Conservation (phyloP, 2,329 filamentous ascomycete genomes). For the Byssothecium circinans region DNA sequence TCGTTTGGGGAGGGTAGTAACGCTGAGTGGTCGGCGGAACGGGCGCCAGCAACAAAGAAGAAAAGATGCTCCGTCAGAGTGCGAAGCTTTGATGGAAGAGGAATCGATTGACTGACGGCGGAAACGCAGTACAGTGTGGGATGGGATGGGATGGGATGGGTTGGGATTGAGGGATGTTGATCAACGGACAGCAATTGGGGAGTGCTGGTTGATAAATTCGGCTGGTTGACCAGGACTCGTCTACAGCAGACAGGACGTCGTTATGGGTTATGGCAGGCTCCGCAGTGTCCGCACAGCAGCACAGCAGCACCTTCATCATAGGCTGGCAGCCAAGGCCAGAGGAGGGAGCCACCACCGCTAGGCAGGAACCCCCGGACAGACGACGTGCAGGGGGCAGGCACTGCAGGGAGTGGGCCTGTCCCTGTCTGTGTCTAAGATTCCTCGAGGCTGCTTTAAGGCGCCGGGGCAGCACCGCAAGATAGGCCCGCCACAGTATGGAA, state of each 20-base stretch:
- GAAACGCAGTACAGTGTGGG: conserved; percentile 18
- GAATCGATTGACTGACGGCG: conserved; percentile 34
- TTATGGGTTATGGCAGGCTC: conserved; percentile 35
- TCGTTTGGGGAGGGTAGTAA: conserved; percentile 9
- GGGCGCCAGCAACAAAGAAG: conserved; percentile 38
- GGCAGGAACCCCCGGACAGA: conserved; percentile 31
- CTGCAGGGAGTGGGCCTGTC: too few relatives aligned
- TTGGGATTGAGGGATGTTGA: conserved; percentile 39
- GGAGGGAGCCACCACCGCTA: conserved; percentile 19
- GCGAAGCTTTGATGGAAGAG: conserved; percentile 28
- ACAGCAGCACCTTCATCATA: conserved; percentile 43
- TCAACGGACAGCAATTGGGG: conserved; percentile 38
- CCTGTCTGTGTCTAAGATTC: too few relatives aligned
- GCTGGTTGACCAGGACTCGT: conserved; percentile 16
- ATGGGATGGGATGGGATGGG: conserved; percentile 19
- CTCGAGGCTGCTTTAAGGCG: conserved; percentile 32
- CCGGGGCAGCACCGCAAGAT: background rate
- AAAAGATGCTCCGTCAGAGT: conserved; percentile 29
- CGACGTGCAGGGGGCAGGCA: conserved; percentile 28
- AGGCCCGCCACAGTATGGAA: too few relatives aligned
- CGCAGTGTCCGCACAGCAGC: too few relatives aligned
- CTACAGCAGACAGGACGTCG: conserved; percentile 33
- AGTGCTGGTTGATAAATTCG: conserved; percentile 39
- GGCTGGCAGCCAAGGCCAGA: conserved; percentile 40
- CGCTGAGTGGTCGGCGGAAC: conserved; percentile 6